Evolutionary conservation across 176 grass and related monocot species (phyloP), one percentile per base, ranked within the genome.

Genomic region (Alopecurus myosuroides): DNA sequence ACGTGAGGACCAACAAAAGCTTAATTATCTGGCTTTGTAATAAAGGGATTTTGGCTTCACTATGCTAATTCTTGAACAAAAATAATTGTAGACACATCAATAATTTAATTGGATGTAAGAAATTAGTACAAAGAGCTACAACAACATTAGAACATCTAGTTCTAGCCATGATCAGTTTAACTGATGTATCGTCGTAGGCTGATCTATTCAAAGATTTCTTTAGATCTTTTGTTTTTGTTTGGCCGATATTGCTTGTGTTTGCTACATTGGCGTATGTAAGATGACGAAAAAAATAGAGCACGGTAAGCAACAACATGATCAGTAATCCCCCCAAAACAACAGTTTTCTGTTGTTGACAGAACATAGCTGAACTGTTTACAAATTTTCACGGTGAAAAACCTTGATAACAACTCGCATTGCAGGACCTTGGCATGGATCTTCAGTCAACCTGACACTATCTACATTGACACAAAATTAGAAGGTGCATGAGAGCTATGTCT

Each of bases 391-490:
- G 52, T 25, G 2, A 41, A 78, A 78, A 67, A 97, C 94, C 94
- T 94, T 91, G 74, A 97, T 90, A 75, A 68, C 65, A 66, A 97
- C 86, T 73, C 78, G 86, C 88, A 85, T 91, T 79, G 94, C 94
- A 92, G 94, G 88, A 81, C 94, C 94, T 82, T 91, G 77, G 85
- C 92, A 94, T 91, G 86, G 77, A 92, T 97, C 94, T 77, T 97
- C 94, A 82, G 77, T 90, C 49, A 89, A 64, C 57, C 94, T 89
- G 82, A 97, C 90, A 56, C 94, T 97, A 34, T 80, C 92, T 97
- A 35, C 20, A 77, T 35, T 83, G 70, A 77, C 46, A 81, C 77
- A 35, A 57, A 69, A 90, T 22, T 53, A 57, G 11, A 69, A 20
- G 44, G 14, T 44, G 29, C 7, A 37, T 72, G 68, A 72, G 20